phyloP scores from a whole-genome alignment of 257 asterid species.

The Sherardia arvensis region DNA sequence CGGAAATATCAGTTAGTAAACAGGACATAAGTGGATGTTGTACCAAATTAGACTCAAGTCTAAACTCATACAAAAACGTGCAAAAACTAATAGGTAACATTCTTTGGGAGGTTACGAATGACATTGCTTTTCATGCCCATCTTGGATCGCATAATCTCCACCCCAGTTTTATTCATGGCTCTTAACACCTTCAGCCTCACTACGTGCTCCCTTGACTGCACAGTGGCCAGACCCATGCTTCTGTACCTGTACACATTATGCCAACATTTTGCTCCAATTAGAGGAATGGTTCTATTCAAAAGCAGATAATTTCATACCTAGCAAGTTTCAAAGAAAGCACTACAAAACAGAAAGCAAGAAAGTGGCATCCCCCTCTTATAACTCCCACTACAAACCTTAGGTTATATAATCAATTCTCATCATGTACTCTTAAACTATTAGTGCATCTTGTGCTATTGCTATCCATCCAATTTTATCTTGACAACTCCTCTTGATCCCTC shows the following conservation, averaged over 20 bases:
- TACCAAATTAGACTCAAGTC: background rate
- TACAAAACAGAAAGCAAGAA: background rate
- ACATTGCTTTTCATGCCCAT: slow-evolving; percentile 88
- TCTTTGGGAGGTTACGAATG: slow-evolving; percentile 85
- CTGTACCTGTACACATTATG: slow-evolving; percentile 41
- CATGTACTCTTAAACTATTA: background rate
- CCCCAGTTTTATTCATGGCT: slow-evolving; percentile 66
- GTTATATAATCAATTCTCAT: no score
- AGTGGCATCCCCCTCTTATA: no score
- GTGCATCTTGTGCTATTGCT: background rate
- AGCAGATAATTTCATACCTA: background rate
- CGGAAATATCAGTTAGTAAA: background rate
- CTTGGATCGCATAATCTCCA: slow-evolving; percentile 76
- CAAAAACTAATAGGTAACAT: slow-evolving; percentile 44
- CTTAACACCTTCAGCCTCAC: slow-evolving; percentile 73
- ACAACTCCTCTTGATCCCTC: no score
- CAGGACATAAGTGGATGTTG: background rate
- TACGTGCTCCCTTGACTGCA: slow-evolving; percentile 61
- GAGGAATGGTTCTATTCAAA: background rate
- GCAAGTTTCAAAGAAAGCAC: background rate
- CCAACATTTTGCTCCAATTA: background rate
- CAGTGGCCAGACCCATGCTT: slow-evolving; percentile 86
- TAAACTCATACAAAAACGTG: background rate
- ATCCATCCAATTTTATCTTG: background rate
- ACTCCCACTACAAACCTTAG: no score